These are phyloP conservation scores for Phaeodactylum tricornutum DNA, from an alignment of 108 stramenopile species.

Conservation along the genomic window DNA sequence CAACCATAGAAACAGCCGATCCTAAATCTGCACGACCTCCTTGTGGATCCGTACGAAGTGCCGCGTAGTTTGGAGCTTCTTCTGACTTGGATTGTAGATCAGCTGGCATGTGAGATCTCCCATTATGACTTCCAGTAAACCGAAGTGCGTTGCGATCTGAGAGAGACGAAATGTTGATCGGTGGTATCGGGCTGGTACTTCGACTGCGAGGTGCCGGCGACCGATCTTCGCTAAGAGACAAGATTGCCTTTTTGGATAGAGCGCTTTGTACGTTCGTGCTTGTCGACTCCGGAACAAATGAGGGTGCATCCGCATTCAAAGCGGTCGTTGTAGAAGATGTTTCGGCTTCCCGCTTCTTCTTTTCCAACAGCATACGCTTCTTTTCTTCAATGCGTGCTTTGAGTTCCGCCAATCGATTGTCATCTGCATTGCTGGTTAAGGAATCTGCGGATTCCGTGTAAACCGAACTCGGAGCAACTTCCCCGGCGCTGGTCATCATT, in stretches of 20 bases:
- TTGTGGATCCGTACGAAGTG: not conserved
- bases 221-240: too few relatives aligned
- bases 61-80: not conserved
- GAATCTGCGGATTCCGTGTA: too few relatives aligned
- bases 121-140: conserved; percentile 11
- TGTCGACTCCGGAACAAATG: too few relatives aligned
- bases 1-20: conserved; percentile 55
- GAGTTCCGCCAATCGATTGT: conserved; percentile 1
- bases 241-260: too few relatives aligned
- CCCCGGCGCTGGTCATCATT: too few relatives aligned
- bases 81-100: conserved; percentile 2
- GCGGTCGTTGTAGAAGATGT: too few relatives aligned
- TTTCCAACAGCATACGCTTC: not conserved
- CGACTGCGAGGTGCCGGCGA: too few relatives aligned
- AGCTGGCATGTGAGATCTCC: conserved; percentile 5
- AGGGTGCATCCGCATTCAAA: not conserved
- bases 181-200: too few relatives aligned
- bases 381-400: conserved; percentile 7
- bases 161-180: not conserved
- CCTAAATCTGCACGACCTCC: conserved; percentile 26
- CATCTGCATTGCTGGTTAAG: not conserved
- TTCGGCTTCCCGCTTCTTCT: conserved; percentile 2
- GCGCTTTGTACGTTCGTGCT: too few relatives aligned
- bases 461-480: too few relatives aligned
- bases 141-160: conserved; percentile 20